These are phyloP conservation scores for Cyclostephanos invisitatus DNA, from an alignment of 108 stramenopile species.

Conservation along the genomic window DNA sequence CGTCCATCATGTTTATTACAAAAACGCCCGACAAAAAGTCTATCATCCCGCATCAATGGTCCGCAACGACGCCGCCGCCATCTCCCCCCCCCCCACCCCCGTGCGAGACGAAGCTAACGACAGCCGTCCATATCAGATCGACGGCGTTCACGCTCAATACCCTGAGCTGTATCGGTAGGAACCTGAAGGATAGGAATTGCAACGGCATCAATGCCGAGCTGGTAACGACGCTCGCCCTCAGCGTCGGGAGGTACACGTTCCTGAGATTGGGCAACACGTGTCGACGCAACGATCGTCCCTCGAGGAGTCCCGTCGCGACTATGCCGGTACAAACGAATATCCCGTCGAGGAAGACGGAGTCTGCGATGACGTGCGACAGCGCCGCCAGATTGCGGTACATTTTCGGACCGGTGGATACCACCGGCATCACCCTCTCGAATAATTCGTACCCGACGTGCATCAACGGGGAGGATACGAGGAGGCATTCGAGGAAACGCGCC, in stretches of 20 bases:
- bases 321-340: constrained; percentile 67
- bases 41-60: too few species aligned
- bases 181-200: constrained; percentile 71
- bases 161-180: constrained; percentile 61
- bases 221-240: constrained; percentile 62
- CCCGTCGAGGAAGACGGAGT: constrained; percentile 60
- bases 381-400: constrained; percentile 45
- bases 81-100: constrained; percentile 7
- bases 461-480: constrained; percentile 69
- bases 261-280: constrained; percentile 51
- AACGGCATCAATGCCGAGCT: constrained; percentile 56
- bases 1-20: background rate
- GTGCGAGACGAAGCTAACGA: constrained; percentile 73
- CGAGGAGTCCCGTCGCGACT: constrained; percentile 54
- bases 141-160: constrained; percentile 75
- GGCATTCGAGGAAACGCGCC: constrained; percentile 52
- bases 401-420: constrained; percentile 19
- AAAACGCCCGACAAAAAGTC: background rate
- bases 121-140: constrained; percentile 74
- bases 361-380: constrained; percentile 60
- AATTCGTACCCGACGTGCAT: constrained; percentile 71
- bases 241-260: constrained; percentile 52
- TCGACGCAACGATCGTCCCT: constrained; percentile 49
- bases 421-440: constrained; percentile 65
- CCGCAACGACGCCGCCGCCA: background rate